A percentile compares a stretch with the other conserved stretches of the same genome.
phyloP scores from a whole-genome alignment of 148 eudicot genomes.

The Selenicereus undatus region DNA sequence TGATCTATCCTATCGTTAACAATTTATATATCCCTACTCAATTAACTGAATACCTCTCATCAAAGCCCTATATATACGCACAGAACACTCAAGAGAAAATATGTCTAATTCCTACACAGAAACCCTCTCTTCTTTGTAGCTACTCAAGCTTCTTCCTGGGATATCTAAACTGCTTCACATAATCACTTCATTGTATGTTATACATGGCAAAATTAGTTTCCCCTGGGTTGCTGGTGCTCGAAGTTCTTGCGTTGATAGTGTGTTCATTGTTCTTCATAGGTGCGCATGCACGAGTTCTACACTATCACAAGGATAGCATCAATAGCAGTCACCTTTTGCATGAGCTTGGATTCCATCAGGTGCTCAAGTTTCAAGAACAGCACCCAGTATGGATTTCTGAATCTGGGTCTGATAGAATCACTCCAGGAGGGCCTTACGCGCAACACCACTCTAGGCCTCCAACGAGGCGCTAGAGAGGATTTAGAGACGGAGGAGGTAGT shows the following conservation, averaged over 20 bases:
- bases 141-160: not conserved
- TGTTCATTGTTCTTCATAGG: not conserved
- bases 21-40: not conserved
- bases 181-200: not conserved
- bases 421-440: constrained; percentile 11
- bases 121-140: not conserved
- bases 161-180: not conserved
- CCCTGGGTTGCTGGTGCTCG: not conserved
- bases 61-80: not conserved
- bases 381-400: not conserved
- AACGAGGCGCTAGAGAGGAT: not conserved
- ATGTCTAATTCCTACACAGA: not conserved
- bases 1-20: not conserved
- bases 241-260: not conserved
- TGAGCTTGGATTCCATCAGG: constrained; percentile 9
- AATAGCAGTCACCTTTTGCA: not conserved
- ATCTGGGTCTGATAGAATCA: constrained; percentile 13
- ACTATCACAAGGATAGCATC: not conserved
- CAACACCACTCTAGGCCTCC: constrained; percentile 6
- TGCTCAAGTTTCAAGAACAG: constrained; percentile 6
- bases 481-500: too few relatives aligned
- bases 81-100: not conserved
- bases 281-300: constrained; percentile 8
- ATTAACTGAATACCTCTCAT: not conserved
- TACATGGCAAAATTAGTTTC: not conserved